Base-by-base conservation (phyloP, 148 eudicot genomes). In the Vaccinium corymbosum region DNA sequence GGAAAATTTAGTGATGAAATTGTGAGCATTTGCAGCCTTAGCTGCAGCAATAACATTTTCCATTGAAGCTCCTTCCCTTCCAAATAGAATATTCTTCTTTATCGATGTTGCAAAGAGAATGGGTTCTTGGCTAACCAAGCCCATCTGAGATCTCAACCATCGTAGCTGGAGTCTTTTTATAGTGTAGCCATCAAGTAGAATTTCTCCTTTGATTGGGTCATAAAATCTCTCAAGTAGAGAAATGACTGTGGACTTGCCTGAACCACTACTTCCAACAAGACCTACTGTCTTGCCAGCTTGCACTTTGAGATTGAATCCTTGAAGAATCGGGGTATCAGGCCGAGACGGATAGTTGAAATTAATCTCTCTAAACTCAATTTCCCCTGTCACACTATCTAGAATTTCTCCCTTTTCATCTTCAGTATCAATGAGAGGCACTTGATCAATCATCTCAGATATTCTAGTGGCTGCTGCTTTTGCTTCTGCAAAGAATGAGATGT, bases 131-230 rank as follows among this genome's bases (percentile, higher is more conserved):
- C 85, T 88, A 20, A 90, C 92, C 22, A 90, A 52, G 20, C 90
- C 92, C 86, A 90, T 88, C 61, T 87, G 85, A 42, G 90, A 87
- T 90, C 92, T 88, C 84, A 88, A 64, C 90, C 89, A 88, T 79
- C 77, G 85, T 5, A 90, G 86, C 42, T 80, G 84, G 29, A 88
- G 89, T 49, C 46, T 82, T 66, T 83, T 88, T 50, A 88, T 85
- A 55, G 48, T 82, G 19, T 82, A 56, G 57, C 90, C 92, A 83
- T 90, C 92, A 55, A 90, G 77, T 14, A 87, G 79, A 52, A 90
- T 88, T n/a, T 88, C 87, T 25, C 92, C 92, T 77, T 80, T 62
- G 46, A 81, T 50, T 1, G 89, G 90, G 49, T 90, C 88, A 38
- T 88, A 90, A 78, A 90, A 90, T 75, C 92, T 83, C 82, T 88